Evolutionary conservation across 345 rosid species (phyloP).

Genomic region (Bruguiera sexangula): DNA sequence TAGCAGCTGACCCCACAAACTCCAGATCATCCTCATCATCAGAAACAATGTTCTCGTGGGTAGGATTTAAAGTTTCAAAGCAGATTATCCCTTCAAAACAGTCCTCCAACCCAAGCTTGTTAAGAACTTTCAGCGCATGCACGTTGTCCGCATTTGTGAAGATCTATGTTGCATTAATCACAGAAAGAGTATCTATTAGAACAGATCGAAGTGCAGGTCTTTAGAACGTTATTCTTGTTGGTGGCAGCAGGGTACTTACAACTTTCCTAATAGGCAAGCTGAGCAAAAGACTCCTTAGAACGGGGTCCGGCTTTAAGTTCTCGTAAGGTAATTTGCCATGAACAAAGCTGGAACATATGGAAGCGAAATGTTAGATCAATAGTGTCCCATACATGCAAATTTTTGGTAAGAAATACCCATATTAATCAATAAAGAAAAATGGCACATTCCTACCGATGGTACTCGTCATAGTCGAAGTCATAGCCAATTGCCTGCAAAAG

Average conservation of each 20-base stretch:
- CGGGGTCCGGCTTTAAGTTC: conserved; percentile 82
- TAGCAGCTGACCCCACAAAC: conserved; percentile 35
- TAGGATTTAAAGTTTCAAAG: conserved; percentile 80
- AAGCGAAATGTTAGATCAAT: conserved; percentile 9
- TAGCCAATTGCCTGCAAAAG: conserved; percentile 76
- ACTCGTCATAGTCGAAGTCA: conserved; percentile 89
- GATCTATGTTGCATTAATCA: conserved; percentile 39
- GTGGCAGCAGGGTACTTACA: conserved; percentile 40
- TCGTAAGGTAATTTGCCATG: conserved; percentile 94
- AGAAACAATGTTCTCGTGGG: conserved; percentile 37
- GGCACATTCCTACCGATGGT: conserved; percentile 57
- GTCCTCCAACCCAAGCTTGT: conserved; percentile 74
- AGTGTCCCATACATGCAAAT: not conserved
- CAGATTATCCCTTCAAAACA: conserved; percentile 94
- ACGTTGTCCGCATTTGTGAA: conserved; percentile 85
- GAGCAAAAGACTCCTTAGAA: conserved; percentile 66
- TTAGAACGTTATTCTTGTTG: not conserved
- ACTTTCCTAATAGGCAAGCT: conserved; percentile 80
- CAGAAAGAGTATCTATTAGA: not conserved
- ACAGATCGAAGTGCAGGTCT: not conserved
- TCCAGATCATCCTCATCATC: conserved; percentile 52
- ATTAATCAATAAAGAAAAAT: not conserved
- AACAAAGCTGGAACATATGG: conserved; percentile 47
- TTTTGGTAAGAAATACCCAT: not conserved
- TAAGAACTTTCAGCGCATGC: conserved; percentile 66